Conservation (phyloP, 257 asterid genomes). For the Parsonsia alboflavescens region DNA sequence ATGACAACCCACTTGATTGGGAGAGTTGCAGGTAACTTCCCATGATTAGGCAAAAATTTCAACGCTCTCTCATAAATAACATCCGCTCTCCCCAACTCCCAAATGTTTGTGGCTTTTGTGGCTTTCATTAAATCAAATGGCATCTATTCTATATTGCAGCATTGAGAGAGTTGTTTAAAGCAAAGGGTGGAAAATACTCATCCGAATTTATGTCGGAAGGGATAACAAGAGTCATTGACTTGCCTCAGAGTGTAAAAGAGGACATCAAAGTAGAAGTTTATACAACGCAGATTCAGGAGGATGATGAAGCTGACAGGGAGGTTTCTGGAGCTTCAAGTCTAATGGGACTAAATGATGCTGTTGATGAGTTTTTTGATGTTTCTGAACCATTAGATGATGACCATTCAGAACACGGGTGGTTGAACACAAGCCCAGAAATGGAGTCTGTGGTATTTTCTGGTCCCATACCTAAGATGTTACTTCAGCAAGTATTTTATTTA, state of each 20-base stretch:
- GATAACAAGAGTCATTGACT: slow-evolving; percentile 34
- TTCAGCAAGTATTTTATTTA: not conserved
- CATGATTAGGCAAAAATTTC: not conserved
- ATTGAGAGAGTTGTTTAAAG: slow-evolving; percentile 60
- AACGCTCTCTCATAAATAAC: slow-evolving; percentile 4
- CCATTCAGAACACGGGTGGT: slow-evolving; percentile 42
- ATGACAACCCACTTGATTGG: slow-evolving; percentile 72
- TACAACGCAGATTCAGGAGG: slow-evolving; percentile 17
- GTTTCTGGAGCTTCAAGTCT: slow-evolving; percentile 48
- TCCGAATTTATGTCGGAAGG: slow-evolving; percentile 35
- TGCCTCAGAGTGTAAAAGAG: slow-evolving; percentile 37
- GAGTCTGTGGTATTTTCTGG: slow-evolving; percentile 38
- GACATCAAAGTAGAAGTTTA: slow-evolving; percentile 40
- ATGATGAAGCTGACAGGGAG: not conserved
- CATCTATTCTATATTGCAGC: slow-evolving; percentile 39
- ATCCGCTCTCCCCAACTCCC: not conserved
- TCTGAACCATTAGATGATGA: slow-evolving; percentile 61
- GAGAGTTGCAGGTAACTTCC: slow-evolving; percentile 64
- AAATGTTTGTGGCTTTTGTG: too few relatives aligned
- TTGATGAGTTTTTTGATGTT: slow-evolving; percentile 78
- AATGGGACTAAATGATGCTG: slow-evolving; percentile 48
- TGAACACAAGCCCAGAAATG: slow-evolving; percentile 32
- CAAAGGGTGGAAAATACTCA: slow-evolving; percentile 45
- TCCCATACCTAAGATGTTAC: slow-evolving; percentile 1
- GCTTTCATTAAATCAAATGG: not conserved